Evolutionary conservation across 2,329 filamentous ascomycete species (phyloP).

Genomic region (Cladorrhinum sp.): DNA sequence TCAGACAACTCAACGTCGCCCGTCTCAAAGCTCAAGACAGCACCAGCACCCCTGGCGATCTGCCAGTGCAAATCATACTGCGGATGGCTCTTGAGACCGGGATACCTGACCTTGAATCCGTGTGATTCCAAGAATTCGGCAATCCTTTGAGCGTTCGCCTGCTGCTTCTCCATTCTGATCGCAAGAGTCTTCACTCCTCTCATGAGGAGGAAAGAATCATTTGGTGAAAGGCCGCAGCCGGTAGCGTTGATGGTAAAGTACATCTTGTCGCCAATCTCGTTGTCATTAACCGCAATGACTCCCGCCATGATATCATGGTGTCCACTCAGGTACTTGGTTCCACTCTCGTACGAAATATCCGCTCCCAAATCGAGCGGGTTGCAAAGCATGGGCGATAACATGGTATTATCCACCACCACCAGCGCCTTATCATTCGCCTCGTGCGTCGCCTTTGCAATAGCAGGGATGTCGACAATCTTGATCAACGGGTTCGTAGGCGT

Average conservation of each 20-base stretch:
- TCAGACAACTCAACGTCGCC: slow-evolving; percentile 80
- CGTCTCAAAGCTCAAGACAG: slow-evolving; percentile 94
- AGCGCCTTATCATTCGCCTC: slow-evolving; percentile 73
- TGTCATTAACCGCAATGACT: slow-evolving; percentile 87
- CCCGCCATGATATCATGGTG: slow-evolving; percentile 99
- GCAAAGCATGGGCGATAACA: slow-evolving; percentile 91
- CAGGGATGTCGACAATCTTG: slow-evolving; percentile 90
- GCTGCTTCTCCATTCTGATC: slow-evolving; percentile 98
- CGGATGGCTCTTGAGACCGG: slow-evolving; percentile 88
- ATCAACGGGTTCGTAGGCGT: slow-evolving; percentile 97
- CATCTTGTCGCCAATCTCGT: slow-evolving; percentile 77
- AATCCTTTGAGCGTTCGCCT: slow-evolving; percentile 85
- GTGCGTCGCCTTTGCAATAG: slow-evolving; percentile 74
- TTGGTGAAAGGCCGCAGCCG: slow-evolving; percentile 88
- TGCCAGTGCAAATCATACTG: slow-evolving; percentile 96
- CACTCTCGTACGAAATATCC: slow-evolving; percentile 95
- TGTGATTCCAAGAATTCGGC: slow-evolving; percentile 87
- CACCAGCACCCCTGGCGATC: slow-evolving; percentile 90
- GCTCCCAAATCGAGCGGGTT: slow-evolving; percentile 94
- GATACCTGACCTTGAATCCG: slow-evolving; percentile 94
- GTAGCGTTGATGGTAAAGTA: slow-evolving; percentile 98
- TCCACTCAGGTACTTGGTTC: slow-evolving; percentile 95
- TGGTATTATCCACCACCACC: slow-evolving; percentile 96
- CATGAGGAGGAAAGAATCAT: slow-evolving; percentile 94
- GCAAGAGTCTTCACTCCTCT: slow-evolving; percentile 94